These are phyloP conservation scores for Hypoxylon sp. DNA, from an alignment of 2,329 filamentous ascomycete genomes.

Conservation along the genomic window DNA sequence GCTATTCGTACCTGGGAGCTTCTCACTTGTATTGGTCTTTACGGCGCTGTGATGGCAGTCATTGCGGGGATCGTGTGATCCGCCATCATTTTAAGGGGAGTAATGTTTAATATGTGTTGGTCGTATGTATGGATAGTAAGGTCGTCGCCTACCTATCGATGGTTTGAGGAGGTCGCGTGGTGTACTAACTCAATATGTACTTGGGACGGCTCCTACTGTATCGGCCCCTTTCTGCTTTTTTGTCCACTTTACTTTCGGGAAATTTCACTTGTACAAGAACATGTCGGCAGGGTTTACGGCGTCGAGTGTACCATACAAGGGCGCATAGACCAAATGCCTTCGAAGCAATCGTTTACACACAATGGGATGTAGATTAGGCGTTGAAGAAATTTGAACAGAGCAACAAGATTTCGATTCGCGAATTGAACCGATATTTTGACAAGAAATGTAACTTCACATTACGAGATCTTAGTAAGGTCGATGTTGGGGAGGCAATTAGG, in stretches of 20 bases:
- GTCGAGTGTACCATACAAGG: conserved; percentile 21
- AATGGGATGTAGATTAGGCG: conserved; percentile 17
- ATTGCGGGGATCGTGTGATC: conserved; percentile 51
- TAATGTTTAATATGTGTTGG: conserved; percentile 13
- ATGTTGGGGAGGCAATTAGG: not conserved
- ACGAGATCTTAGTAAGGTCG: too few species aligned
- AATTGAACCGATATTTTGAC: not conserved
- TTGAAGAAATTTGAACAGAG: conserved; percentile 11
- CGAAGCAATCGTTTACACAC: conserved; percentile 8
- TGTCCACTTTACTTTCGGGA: not conserved
- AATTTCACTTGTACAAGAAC: conserved; percentile 16
- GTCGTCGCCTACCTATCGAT: not conserved
- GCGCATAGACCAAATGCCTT: not conserved
- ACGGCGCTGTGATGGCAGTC: conserved; percentile 57
- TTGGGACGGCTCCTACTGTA: conserved; percentile 1
- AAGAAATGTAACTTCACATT: not conserved
- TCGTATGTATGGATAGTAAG: not conserved
- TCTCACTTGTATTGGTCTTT: conserved; percentile 53
- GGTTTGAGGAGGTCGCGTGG: not conserved
- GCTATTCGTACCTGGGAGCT: conserved; percentile 42
- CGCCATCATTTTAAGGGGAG: not conserved
- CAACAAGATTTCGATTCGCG: not conserved
- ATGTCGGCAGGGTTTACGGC: conserved; percentile 2
- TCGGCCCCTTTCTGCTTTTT: not conserved
- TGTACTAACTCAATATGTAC: not conserved